Conservation (phyloP, 2,329 filamentous ascomycete genomes). For the Cladosporium sp. region DNA sequence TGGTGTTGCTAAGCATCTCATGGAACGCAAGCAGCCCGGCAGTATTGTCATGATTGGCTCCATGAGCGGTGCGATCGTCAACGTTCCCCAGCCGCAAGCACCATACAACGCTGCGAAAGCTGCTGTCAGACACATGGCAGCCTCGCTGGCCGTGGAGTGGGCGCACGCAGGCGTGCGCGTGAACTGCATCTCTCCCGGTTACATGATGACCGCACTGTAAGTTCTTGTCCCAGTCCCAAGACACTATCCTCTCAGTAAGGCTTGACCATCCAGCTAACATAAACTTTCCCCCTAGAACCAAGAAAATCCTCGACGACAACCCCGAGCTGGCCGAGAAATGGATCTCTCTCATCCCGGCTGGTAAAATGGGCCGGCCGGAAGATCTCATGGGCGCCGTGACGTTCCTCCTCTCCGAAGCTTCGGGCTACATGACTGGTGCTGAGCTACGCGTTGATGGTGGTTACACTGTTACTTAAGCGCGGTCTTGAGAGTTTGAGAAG, state of each 20-base stretch:
- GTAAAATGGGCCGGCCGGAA: slow-evolving; percentile 86
- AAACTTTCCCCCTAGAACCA: slow-evolving; percentile 55
- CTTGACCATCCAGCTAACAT: background rate
- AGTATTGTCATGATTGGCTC: slow-evolving; percentile 94
- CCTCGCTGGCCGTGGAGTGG: slow-evolving; percentile 91
- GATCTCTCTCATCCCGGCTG: slow-evolving; percentile 86
- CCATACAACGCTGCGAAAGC: slow-evolving; percentile 94
- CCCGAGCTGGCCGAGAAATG: slow-evolving; percentile 84
- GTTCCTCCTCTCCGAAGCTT: slow-evolving; percentile 77
- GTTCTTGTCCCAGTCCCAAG: slow-evolving; percentile 29
- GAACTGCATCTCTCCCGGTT: slow-evolving; percentile 91
- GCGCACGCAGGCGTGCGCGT: slow-evolving; percentile 81
- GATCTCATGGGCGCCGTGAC: slow-evolving; percentile 92
- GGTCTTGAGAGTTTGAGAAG: too few relatives aligned
- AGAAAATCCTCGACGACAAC: slow-evolving; percentile 92
- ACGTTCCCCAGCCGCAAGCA: slow-evolving; percentile 87
- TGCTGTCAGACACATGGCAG: slow-evolving; percentile 80
- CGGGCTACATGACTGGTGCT: slow-evolving; percentile 61
- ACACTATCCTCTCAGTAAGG: background rate
- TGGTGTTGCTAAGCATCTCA: slow-evolving; percentile 79
- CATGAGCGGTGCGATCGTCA: slow-evolving; percentile 92
- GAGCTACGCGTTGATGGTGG: slow-evolving; percentile 42
- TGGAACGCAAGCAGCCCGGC: slow-evolving; percentile 71
- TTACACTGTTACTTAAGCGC: slow-evolving; percentile 34
- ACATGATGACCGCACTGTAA: slow-evolving; percentile 92